Base-by-base conservation (phyloP, 495 filamentous ascomycete species). In the Aspergillus avenaceus region DNA sequence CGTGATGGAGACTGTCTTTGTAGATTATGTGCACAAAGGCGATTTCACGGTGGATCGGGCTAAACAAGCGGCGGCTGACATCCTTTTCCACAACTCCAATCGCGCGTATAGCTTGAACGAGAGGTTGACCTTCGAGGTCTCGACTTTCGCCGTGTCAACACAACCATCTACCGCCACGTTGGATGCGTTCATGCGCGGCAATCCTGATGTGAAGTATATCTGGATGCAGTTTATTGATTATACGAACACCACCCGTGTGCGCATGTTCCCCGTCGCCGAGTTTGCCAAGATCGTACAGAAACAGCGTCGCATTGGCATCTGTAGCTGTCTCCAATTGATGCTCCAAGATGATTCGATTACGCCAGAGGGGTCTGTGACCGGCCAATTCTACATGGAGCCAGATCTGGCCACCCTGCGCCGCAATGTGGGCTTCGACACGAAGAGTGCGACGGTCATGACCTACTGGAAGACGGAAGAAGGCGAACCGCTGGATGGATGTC, bases 221-320 rank as follows among this genome's bases (percentile, higher is more conserved):
- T 83, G 86, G 47, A 75, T 93, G 44, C 84, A 88, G 66, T 95
- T 85, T 80, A 65, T 88, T 23, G 90, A 95, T 62, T 90, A 87
- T 62, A 91, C 87, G 6, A 81, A 80, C 11, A 82, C 76, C 2
- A 58, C 81, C 0, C 80, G 87, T n/a, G 74, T 83, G 31, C 82
- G 88, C 0, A 73, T 92, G 47, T 63, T 95, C 7, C 87, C 88
- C 0, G 73, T 90, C 19, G 66, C 69, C 2, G 81, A 84, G 49
- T 88, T 90, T 45, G 63, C 75, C 29, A 72, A 73, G 12, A 68
- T 88, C 18, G 67, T 87, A 0, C 59, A 70, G 23, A 70, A 77
- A 11, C 69, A 77, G 32, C 72, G 78, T 18, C 68, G 75, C 0
- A 63, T 88, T 25, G 74, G 78, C 22, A 73, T 88, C 32, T 72